phyloP scores from a whole-genome alignment of 176 grass and related monocot genomes.

The Rhynchospora breviuscula region DNA sequence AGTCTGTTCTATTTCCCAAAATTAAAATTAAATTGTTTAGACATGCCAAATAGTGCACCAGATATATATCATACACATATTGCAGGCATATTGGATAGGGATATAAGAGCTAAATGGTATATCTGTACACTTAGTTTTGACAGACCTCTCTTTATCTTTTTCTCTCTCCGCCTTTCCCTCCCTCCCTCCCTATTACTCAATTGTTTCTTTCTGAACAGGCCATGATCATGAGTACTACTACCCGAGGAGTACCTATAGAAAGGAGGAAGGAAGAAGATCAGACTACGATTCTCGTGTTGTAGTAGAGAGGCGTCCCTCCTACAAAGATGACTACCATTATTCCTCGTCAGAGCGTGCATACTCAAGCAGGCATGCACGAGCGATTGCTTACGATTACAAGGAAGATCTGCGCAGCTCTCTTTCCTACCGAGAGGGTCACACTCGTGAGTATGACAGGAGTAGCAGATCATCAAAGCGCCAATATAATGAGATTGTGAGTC shows the following conservation, averaged over 20 bases:
- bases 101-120: background rate
- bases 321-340: constrained; percentile 10
- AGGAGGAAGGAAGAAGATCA: constrained; percentile 19
- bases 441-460: constrained; percentile 11
- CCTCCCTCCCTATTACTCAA: background rate
- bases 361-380: background rate
- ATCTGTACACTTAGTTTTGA: background rate
- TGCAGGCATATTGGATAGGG: background rate
- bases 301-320: background rate
- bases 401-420: constrained; percentile 11
- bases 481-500: constrained; percentile 14
- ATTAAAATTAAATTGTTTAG: background rate
- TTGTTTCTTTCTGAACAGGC: constrained; percentile 4
- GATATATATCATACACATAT: background rate
- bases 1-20: background rate
- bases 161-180: background rate
- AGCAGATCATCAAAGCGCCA: constrained; percentile 10
- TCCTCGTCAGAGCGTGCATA: constrained; percentile 5
- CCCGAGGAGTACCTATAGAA: constrained; percentile 11
- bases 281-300: background rate
- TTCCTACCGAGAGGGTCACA: background rate
- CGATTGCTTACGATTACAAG: constrained; percentile 13
- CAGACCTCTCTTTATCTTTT: too few relatives aligned
- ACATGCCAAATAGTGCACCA: background rate
- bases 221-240: constrained; percentile 16